Conservation (phyloP, 2,329 filamentous ascomycete species). For the Hymenoscyphus albidus region DNA sequence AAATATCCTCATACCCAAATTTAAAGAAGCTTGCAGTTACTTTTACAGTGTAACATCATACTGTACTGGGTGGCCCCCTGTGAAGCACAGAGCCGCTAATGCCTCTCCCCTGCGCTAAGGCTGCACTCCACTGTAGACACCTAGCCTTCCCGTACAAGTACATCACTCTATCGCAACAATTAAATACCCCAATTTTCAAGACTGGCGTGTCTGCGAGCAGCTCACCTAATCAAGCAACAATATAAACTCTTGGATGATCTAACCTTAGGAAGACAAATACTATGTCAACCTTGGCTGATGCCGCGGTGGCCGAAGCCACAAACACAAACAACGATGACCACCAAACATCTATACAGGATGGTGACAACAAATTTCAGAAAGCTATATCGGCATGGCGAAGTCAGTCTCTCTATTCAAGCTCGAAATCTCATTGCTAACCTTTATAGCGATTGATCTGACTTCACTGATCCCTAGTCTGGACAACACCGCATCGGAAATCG, state of each 20-base stretch:
- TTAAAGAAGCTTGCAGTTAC: too few species aligned
- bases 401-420: slow-evolving; percentile 41
- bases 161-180: neutral
- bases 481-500: slow-evolving; percentile 90
- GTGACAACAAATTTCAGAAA: slow-evolving; percentile 91
- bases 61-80: neutral
- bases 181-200: neutral
- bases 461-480: slow-evolving; percentile 82
- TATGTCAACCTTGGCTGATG: slow-evolving; percentile 31
- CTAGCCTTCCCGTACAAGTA: neutral
- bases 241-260: neutral
- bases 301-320: slow-evolving; percentile 24
- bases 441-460: slow-evolving; percentile 77
- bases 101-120: neutral
- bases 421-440: slow-evolving; percentile 13
- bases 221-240: slow-evolving; percentile 5
- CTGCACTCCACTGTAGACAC: neutral
- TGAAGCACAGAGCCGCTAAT: neutral
- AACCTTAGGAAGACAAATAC: neutral
- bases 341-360: slow-evolving; percentile 39
- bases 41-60: too few species aligned
- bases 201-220: slow-evolving; percentile 13
- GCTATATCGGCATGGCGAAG: slow-evolving; percentile 96
- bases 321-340: slow-evolving; percentile 12
- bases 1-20: too few species aligned